phyloP scores from a whole-genome alignment of 768 basidiomycete genomes.

The Vararia minispora region DNA sequence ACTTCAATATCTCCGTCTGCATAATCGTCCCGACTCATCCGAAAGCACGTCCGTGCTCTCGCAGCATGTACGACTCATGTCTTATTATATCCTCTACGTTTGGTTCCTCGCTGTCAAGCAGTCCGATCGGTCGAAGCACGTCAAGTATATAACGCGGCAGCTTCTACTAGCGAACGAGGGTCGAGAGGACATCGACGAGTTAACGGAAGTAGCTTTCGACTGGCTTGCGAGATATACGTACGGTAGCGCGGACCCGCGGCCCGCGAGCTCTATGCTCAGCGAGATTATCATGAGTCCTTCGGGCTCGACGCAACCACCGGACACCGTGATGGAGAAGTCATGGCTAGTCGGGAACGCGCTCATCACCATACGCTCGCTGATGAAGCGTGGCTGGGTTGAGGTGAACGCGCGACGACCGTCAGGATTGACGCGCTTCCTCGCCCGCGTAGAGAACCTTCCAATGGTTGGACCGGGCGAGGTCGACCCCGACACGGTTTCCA shows the following conservation, averaged over 20 bases:
- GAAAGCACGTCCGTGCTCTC: conserved; percentile 67
- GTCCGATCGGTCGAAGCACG: conserved; percentile 67
- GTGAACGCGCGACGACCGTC: conserved; percentile 79
- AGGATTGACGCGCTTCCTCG: conserved; percentile 76
- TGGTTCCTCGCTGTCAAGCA: conserved; percentile 91
- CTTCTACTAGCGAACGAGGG: conserved; percentile 80
- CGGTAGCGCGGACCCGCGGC: conserved; percentile 86
- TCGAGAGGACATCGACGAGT: conserved; percentile 65
- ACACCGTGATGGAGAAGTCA: conserved; percentile 50
- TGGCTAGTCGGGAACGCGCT: conserved; percentile 85
- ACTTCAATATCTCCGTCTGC: conserved; percentile 85
- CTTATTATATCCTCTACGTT: conserved; percentile 83
- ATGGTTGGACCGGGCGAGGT: conserved; percentile 78
- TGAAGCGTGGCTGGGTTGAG: conserved; percentile 79
- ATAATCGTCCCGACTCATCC: conserved; percentile 54
- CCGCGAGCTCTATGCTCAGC: conserved; percentile 65
- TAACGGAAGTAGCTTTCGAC: conserved; percentile 94
- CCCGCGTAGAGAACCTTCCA: conserved; percentile 82
- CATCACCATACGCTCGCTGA: conserved; percentile 67
- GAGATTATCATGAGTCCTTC: conserved; percentile 66
- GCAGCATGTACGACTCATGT: conserved; percentile 83
- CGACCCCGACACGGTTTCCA: conserved; percentile 62
- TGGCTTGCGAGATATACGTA: conserved; percentile 95
- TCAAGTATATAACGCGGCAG: conserved; percentile 79
- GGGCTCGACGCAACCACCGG: conserved; percentile 18